Evolutionary conservation across 2,329 filamentous ascomycete species (phyloP).

Genomic region (Apiospora aurea): DNA sequence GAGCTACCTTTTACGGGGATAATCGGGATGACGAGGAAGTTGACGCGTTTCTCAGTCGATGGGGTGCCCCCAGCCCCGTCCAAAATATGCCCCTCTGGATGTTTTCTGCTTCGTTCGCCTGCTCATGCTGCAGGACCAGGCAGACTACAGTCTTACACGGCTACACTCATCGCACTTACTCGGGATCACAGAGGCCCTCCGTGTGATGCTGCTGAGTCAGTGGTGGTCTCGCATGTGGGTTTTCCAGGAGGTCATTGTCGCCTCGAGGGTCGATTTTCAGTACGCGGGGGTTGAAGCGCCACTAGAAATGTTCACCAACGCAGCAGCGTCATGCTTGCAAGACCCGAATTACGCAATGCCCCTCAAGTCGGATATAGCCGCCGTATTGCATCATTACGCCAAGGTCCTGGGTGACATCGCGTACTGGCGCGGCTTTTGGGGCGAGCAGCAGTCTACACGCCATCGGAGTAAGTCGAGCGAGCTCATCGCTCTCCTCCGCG

Average conservation of each 20-base stretch:
- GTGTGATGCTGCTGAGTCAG: not conserved
- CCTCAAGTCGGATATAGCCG: not conserved
- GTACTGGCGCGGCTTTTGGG: not conserved
- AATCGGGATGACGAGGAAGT: not conserved
- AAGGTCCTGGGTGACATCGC: not conserved
- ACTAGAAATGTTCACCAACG: not conserved
- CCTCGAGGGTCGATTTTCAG: not conserved
- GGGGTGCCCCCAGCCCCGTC: not conserved
- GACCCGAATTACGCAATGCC: not conserved
- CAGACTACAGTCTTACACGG: not conserved
- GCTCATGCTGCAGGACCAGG: not conserved
- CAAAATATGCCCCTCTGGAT: not conserved
- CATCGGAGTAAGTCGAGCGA: not conserved
- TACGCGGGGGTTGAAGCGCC: not conserved
- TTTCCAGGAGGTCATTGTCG: slow-evolving; percentile 18
- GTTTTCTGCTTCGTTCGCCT: not conserved
- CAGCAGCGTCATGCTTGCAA: not conserved
- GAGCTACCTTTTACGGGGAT: not conserved
- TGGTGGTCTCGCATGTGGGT: slow-evolving; percentile 22
- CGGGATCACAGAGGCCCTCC: not conserved
- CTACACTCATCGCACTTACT: not conserved
- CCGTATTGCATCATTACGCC: not conserved
- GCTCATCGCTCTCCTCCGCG: not conserved
- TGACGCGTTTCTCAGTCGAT: not conserved
- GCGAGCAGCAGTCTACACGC: not conserved